phyloP scores from a whole-genome alignment of 371 early-diverging fungal genomes.

The Mucor ambiguus region DNA sequence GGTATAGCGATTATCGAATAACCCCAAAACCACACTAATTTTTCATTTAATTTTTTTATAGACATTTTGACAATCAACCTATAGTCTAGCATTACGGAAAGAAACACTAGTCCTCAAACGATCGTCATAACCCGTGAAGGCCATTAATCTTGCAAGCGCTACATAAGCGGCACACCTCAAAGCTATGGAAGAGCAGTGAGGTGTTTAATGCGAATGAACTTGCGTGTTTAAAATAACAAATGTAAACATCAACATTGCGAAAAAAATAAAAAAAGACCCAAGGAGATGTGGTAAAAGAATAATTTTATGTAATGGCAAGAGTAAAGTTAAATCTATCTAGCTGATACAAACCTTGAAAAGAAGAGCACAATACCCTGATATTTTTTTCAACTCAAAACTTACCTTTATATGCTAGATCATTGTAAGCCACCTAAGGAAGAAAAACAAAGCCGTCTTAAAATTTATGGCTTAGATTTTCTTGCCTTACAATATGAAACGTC shows the following conservation, averaged over 20 bases:
- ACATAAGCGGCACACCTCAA: slow-evolving; percentile 30
- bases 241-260: not conserved
- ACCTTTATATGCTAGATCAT: not conserved
- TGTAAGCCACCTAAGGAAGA: not conserved
- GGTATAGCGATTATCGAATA: not conserved
- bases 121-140: slow-evolving; percentile 12
- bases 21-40: not conserved
- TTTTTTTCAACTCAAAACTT: not conserved
- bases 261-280: not conserved
- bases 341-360: not conserved
- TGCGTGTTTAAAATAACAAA: slow-evolving; percentile 17
- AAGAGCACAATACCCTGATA: not conserved
- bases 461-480: not conserved
- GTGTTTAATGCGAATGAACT: slow-evolving; percentile 37
- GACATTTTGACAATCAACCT: slow-evolving; percentile 29
- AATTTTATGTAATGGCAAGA: not conserved
- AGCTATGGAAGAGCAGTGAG: slow-evolving; percentile 26
- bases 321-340: not conserved
- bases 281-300: not conserved
- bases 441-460: not conserved
- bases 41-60: slow-evolving; percentile 1
- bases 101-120: slow-evolving; percentile 34
- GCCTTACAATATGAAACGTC: not conserved
- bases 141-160: slow-evolving; percentile 34
- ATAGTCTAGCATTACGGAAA: slow-evolving; percentile 31